Conservation (phyloP, 768 basidiomycete species). For the Suillus americanus region DNA sequence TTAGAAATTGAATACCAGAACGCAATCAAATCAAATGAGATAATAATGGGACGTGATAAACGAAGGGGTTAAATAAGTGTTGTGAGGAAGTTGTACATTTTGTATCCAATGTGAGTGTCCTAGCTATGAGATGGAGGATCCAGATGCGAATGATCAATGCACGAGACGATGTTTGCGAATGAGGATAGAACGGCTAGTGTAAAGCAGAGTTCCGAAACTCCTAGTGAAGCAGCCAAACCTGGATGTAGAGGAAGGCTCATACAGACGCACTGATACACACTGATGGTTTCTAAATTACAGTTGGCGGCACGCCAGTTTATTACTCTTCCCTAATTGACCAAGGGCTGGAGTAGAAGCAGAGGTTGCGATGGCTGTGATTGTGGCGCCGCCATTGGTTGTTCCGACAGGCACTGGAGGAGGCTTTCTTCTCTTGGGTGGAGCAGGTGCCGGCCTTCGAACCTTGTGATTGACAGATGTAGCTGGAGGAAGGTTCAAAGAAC, state of each 20-base stretch:
- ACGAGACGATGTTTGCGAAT: background rate
- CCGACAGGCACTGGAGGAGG: conserved; percentile 67
- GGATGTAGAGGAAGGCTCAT: background rate
- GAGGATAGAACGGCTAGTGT: background rate
- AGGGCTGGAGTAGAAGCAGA: conserved; percentile 29
- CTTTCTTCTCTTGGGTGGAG: conserved; percentile 66
- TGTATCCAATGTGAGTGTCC: conserved; percentile 3
- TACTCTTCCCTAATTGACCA: conserved; percentile 19
- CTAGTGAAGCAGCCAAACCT: background rate
- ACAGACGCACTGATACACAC: background rate
- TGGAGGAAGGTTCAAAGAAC: conserved; percentile 17
- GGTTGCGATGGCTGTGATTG: conserved; percentile 57
- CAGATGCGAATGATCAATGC: conserved; percentile 1
- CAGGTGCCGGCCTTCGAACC: conserved; percentile 58
- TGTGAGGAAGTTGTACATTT: conserved; percentile 2
- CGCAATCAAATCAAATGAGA: background rate
- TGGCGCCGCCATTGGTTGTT: conserved; percentile 48
- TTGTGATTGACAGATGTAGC: conserved; percentile 20
- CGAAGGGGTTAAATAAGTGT: background rate
- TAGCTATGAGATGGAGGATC: background rate
- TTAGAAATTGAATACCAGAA: background rate
- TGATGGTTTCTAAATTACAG: background rate
- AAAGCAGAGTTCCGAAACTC: background rate
- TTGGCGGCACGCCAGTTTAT: conserved; percentile 1
- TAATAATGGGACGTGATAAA: background rate